These are phyloP conservation scores for Neostapfia colusana DNA, from an alignment of 176 grass and related monocot species.

Conservation along the genomic window DNA sequence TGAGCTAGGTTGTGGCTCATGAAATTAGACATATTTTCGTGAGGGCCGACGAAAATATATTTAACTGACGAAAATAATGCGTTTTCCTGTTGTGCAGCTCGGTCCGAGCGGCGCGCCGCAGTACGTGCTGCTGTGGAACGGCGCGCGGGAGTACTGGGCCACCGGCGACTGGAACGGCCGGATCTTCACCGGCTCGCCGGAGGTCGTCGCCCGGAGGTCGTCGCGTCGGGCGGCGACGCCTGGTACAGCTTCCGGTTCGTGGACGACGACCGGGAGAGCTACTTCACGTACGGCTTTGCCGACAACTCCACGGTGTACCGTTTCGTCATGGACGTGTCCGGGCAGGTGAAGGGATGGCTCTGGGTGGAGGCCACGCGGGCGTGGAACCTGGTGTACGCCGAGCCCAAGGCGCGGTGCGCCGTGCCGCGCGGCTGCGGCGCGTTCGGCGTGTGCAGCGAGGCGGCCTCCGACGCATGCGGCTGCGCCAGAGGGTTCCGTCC, in stretches of 20 bases:
- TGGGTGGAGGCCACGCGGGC: constrained; percentile 34
- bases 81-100: too few relatives aligned
- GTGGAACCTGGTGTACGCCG: constrained; percentile 38
- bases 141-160: constrained; percentile 37
- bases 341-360: constrained; percentile 38
- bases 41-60: too few relatives aligned
- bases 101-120: constrained; percentile 45
- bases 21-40: too few relatives aligned
- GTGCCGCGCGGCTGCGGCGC: constrained; percentile 40
- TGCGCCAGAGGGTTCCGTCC: constrained; percentile 38
- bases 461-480: background rate
- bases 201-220: constrained; percentile 48
- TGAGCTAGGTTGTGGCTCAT: too few relatives aligned
- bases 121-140: constrained; percentile 30
- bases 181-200: constrained; percentile 28
- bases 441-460: constrained; percentile 39
- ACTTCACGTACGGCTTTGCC: constrained; percentile 45
- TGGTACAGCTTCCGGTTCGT: constrained; percentile 41
- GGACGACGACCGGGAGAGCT: constrained; percentile 32
- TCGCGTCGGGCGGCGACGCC: background rate
- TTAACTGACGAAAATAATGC: too few relatives aligned
- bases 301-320: constrained; percentile 22
- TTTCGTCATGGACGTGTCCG: constrained; percentile 36
- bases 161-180: constrained; percentile 43
- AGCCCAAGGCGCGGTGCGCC: constrained; percentile 37